Base-by-base conservation (phyloP, 352 stramenopile genomes). In the Phytopythium chamaehyphon region DNA sequence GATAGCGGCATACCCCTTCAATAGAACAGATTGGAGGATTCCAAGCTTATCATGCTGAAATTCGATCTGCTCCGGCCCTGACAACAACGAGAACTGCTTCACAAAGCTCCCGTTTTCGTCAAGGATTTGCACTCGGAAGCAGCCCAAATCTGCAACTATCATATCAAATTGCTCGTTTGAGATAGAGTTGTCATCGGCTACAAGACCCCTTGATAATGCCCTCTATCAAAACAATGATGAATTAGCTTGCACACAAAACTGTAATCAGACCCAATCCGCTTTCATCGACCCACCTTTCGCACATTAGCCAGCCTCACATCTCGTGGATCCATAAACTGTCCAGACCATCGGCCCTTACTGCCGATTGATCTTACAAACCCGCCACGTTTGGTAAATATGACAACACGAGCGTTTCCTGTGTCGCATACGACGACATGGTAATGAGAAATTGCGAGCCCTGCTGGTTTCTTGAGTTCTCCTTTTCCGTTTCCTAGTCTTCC, bases 161-260 rank as follows among this genome's bases (percentile, higher is more conserved):
- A 79, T 68, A 18, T 89, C 76, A 46, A 91, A 91, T 24, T 86
- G 72, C 40, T 91, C 80, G 33, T 71, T 89, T 15, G 71, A 64
- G 38, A 88, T 58, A 1, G 47, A 55, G 12, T 56, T 67, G 10
- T 63, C 66, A 43, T 71, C 57, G n/a, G 40, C 16, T 15, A 46
- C 39, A 18, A 83, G 12, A 0, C 71, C 75, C n/a, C 78, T 59
- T 12, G 59, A 66, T 8, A 86, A 54, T 2, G 57, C 76, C 5
- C 71, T 61, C 75, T 88, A 57, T n/a, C 22, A 38, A n/a, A n/a
- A n/a, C n/a, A n/a, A n/a, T n/a, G n/a, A n/a, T n/a, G n/a, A n/a
- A n/a, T n/a, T n/a, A n/a, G n/a, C n/a, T n/a, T n/a, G n/a, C n/a
- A n/a, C n/a, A n/a, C n/a, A n/a, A n/a, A n/a, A n/a, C n/a, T n/a